Percentiles rank a stretch among this genome's conserved stretches.
Conservation (phyloP, 495 filamentous ascomycete genomes). For the Achaetomiella virescens region DNA sequence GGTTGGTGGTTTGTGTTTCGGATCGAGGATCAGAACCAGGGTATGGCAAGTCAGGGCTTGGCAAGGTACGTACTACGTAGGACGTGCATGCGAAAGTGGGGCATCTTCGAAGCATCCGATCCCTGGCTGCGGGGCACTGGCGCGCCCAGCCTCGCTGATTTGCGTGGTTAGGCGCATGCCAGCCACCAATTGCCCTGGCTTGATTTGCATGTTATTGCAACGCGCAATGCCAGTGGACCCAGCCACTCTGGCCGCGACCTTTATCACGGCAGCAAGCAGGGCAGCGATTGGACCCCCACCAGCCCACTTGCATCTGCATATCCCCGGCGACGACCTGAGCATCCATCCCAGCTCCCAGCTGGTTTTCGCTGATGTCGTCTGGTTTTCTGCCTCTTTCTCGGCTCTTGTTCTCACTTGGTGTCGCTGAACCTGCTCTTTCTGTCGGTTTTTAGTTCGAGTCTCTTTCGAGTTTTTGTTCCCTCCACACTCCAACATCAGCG, state of each 20-base stretch:
- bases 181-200: slow-evolving; percentile 2
- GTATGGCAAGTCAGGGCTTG: no score
- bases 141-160: slow-evolving; percentile 13
- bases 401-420: no score
- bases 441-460: neutral
- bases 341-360: neutral
- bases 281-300: no score
- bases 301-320: slow-evolving; percentile 3
- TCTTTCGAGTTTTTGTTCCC: neutral
- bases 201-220: neutral
- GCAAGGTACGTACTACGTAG: no score
- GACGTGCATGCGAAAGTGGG: neutral
- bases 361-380: neutral
- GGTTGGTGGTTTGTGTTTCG: no score
- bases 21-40: no score
- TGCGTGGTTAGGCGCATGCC: neutral
- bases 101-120: neutral
- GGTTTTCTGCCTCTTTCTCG: no score
- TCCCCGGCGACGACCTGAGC: neutral
- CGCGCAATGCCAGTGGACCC: slow-evolving; percentile 6
- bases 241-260: slow-evolving; percentile 11
- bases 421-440: no score
- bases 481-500: neutral
- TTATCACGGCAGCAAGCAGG: neutral
- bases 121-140: neutral